Percentiles rank a stretch among this genome's conserved stretches.
These are phyloP conservation scores for Colletotrichum sp. DNA, from an alignment of 2,329 filamentous ascomycete genomes.

Conservation along the genomic window DNA sequence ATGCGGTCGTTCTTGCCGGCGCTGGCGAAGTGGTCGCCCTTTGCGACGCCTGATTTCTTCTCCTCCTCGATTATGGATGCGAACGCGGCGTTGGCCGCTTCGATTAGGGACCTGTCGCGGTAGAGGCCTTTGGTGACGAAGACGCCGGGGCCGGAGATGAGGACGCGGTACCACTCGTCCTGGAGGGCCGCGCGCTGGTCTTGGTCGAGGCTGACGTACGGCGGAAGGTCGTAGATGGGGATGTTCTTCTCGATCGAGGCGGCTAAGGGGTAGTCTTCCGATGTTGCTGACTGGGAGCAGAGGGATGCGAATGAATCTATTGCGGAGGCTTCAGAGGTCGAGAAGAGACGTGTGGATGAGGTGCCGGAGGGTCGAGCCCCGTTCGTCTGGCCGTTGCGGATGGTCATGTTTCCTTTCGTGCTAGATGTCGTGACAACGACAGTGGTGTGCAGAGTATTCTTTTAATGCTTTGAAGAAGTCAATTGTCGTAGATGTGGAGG, in stretches of 20 bases:
- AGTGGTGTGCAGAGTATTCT: neutral
- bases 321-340: constrained; percentile 33
- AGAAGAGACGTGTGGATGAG: constrained; percentile 24
- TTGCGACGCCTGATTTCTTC: constrained; percentile 32
- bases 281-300: constrained; percentile 42
- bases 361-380: neutral
- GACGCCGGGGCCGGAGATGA: constrained; percentile 62
- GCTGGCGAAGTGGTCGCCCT: constrained; percentile 67
- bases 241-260: constrained; percentile 51
- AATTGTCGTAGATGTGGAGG: neutral
- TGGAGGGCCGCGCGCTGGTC: constrained; percentile 47
- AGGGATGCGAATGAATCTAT: constrained; percentile 48
- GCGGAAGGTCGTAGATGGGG: constrained; percentile 57
- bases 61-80: constrained; percentile 53
- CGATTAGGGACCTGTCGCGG: constrained; percentile 43
- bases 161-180: constrained; percentile 65
- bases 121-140: constrained; percentile 62
- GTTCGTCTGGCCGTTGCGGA: neutral
- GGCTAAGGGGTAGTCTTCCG: constrained; percentile 52
- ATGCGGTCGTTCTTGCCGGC: constrained; percentile 63
- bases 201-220: constrained; percentile 31
- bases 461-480: neutral
- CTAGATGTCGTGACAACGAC: neutral
- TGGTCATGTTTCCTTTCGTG: neutral
- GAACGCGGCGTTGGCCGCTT: constrained; percentile 52